phyloP scores from a whole-genome alignment of 164 flowering plant genomes.

The Pachysandra terminalis region DNA sequence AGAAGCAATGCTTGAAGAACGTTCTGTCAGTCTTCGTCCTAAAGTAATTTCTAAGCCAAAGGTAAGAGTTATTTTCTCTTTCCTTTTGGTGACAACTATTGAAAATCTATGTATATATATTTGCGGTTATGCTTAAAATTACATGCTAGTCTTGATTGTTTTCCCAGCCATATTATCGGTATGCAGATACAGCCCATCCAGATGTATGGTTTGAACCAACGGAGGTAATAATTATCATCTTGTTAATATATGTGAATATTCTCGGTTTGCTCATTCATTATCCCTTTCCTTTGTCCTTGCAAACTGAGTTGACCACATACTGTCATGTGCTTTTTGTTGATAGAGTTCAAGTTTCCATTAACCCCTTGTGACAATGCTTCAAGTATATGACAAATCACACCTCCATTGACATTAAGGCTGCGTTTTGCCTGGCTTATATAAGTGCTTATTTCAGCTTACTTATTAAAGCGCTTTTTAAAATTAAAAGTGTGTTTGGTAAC shows the following conservation, averaged over 20 bases:
- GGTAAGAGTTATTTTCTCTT: slow-evolving; percentile 31
- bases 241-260: neutral
- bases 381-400: neutral
- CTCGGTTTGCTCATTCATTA: neutral
- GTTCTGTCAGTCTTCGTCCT: slow-evolving; percentile 76
- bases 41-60: slow-evolving; percentile 76
- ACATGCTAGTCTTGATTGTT: slow-evolving; percentile 4
- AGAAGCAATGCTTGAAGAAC: slow-evolving; percentile 82
- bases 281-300: too few relatives aligned
- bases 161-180: slow-evolving; percentile 76
- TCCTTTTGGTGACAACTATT: neutral
- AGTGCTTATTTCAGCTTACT: too few relatives aligned
- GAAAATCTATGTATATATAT: neutral
- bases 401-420: neutral
- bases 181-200: slow-evolving; percentile 65
- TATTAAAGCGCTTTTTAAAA: too few relatives aligned
- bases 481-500: too few relatives aligned
- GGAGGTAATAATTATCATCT: slow-evolving; percentile 52
- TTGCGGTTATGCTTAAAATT: neutral
- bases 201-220: slow-evolving; percentile 98
- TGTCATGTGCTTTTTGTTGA: neutral
- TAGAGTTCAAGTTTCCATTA: neutral
- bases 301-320: neutral
- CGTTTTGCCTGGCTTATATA: too few relatives aligned
- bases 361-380: neutral